A percentile compares a stretch with the other conserved stretches of the same genome.
phyloP scores from a whole-genome alignment of 306 rosid species.

The Trifolium repens region DNA sequence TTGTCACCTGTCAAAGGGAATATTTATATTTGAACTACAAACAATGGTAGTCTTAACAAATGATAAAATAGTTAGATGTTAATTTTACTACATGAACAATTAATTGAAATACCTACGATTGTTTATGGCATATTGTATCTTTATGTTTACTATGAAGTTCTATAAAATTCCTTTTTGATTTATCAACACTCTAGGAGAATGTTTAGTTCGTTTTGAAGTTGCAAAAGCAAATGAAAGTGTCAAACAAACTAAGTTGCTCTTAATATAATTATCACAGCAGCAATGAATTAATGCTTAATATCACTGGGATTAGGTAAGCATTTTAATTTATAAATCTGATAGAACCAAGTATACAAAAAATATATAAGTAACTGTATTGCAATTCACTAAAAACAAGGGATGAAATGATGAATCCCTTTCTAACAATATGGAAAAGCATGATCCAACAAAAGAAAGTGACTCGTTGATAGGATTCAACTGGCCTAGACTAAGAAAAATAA shows the following conservation, averaged over 20 bases:
- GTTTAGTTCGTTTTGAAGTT: slow-evolving; percentile 19
- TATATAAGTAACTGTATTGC: neutral
- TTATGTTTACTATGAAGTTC: slow-evolving; percentile 14
- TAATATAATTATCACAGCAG: slow-evolving; percentile 8
- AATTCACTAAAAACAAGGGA: neutral
- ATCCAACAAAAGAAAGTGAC: neutral
- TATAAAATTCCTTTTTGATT: neutral
- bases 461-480: too few species aligned
- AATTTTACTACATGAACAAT: neutral
- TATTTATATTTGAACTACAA: neutral
- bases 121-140: neutral
- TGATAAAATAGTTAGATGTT: slow-evolving; percentile 5
- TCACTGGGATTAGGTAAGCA: slow-evolving; percentile 24
- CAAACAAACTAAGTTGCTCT: slow-evolving; percentile 9
- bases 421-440: neutral
- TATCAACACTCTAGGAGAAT: too few species aligned
- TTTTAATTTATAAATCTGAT: slow-evolving; percentile 4
- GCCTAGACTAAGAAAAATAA: too few species aligned
- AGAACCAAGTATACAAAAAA: slow-evolving; percentile 4
- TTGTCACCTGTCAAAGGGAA: slow-evolving; percentile 25
- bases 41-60: neutral
- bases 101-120: slow-evolving; percentile 22
- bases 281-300: slow-evolving; percentile 14
- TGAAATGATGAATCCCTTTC: neutral
- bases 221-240: slow-evolving; percentile 7